A percentile compares a stretch with the other conserved stretches of the same genome.
Evolutionary conservation across 305 asterid species (phyloP).

Genomic region (Coffea humblotiana): DNA sequence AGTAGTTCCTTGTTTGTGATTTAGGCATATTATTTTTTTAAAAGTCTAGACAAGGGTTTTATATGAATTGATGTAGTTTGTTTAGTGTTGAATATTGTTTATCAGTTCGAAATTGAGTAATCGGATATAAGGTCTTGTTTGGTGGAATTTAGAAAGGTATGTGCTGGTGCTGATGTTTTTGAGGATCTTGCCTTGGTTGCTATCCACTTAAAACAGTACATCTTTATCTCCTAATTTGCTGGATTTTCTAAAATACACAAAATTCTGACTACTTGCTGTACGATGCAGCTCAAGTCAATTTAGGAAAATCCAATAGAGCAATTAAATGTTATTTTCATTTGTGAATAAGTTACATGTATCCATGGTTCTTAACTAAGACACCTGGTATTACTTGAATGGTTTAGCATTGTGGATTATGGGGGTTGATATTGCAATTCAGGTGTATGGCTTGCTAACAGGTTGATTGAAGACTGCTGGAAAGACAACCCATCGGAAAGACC

Average conservation of each 20-base stretch:
- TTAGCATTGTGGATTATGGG: background rate
- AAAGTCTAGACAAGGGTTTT: background rate
- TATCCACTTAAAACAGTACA: background rate
- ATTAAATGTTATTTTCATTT: background rate
- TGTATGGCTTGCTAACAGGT: slow-evolving; percentile 43
- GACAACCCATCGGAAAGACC: slow-evolving; percentile 62
- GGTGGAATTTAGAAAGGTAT: background rate
- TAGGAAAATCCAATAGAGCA: too few relatives aligned
- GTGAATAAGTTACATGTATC: background rate
- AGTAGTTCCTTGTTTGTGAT: background rate
- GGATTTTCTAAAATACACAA: background rate
- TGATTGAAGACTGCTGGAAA: slow-evolving; percentile 69
- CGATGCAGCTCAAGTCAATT: background rate
- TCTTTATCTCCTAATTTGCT: background rate
- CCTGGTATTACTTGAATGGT: background rate
- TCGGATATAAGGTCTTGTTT: background rate
- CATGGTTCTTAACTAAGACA: background rate
- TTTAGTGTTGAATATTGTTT: background rate
- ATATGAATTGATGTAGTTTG: background rate
- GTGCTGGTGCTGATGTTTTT: background rate
- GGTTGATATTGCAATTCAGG: slow-evolving; percentile 12
- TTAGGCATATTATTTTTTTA: background rate
- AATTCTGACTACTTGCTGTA: background rate
- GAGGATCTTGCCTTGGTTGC: background rate
- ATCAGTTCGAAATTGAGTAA: background rate